Conservation (phyloP, 2,329 filamentous ascomycete species). For the Hypoxylon sp. region DNA sequence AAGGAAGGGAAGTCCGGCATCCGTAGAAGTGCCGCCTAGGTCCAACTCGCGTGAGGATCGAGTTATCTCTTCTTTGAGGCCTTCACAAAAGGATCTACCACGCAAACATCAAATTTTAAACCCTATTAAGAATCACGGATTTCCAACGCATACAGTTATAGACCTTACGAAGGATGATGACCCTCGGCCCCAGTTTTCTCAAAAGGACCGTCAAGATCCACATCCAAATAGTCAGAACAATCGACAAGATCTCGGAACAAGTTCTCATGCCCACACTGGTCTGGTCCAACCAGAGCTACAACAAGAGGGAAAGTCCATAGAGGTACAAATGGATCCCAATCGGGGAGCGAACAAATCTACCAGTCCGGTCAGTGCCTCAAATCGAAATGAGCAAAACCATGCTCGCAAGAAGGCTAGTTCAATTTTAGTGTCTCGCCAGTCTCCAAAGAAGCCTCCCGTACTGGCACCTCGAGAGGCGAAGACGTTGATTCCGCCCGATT, state of each 20-base stretch:
- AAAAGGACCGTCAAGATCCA: slow-evolving; percentile 1
- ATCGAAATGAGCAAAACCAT: slow-evolving; percentile 5
- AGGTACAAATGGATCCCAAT: slow-evolving; percentile 13
- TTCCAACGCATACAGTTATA: slow-evolving; percentile 36
- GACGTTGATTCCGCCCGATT: slow-evolving; percentile 1
- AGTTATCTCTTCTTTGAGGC: background rate
- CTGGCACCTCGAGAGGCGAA: slow-evolving; percentile 15
- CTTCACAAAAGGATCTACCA: slow-evolving; percentile 5
- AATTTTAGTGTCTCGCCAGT: background rate
- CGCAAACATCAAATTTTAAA: slow-evolving; percentile 18
- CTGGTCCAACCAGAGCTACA: background rate
- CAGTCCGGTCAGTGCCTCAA: background rate
- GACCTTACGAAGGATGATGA: slow-evolving; percentile 50
- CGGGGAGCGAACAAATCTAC: background rate
- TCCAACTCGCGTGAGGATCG: slow-evolving; percentile 32
- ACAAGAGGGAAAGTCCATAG: slow-evolving; percentile 15
- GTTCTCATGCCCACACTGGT: background rate
- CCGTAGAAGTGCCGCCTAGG: slow-evolving; percentile 29
- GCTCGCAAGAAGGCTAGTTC: slow-evolving; percentile 14
- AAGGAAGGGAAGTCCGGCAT: slow-evolving; percentile 34
- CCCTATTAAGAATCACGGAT: background rate
- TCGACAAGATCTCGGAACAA: background rate
- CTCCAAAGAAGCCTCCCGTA: slow-evolving; percentile 4
- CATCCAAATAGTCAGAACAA: slow-evolving; percentile 8
- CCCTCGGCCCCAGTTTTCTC: slow-evolving; percentile 15